phyloP scores from a whole-genome alignment of 176 grass and related monocot species.

The Chrysopogon serrulatus region DNA sequence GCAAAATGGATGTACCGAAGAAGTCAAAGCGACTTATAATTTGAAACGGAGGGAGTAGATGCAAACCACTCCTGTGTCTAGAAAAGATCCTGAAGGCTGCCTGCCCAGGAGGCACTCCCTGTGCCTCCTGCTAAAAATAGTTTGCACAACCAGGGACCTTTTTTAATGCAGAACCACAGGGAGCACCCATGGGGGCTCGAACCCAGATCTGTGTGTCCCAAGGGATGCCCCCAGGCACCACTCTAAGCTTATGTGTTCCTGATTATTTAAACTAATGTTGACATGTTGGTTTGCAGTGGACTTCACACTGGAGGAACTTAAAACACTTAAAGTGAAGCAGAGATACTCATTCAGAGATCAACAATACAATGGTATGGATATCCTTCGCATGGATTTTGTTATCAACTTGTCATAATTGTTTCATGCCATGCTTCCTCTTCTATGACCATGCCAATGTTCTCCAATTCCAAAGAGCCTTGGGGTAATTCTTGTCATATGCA shows the following conservation, averaged over 20 bases:
- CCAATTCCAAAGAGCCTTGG: background rate
- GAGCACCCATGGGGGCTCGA: background rate
- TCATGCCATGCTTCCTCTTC: background rate
- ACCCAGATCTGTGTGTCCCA: background rate
- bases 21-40: no score
- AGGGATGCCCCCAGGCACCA: background rate
- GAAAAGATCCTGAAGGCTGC: background rate
- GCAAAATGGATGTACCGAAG: no score
- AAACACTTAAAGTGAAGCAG: slow-evolving; percentile 72
- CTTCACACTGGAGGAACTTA: slow-evolving; percentile 74
- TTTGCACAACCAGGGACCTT: background rate
- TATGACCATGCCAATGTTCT: background rate
- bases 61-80: background rate
- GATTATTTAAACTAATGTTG: slow-evolving; percentile 17
- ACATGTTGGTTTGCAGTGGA: slow-evolving; percentile 50
- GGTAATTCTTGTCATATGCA: background rate
- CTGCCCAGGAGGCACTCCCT: background rate
- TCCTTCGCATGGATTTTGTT: background rate
- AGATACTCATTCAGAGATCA: slow-evolving; percentile 72
- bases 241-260: background rate
- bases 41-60: no score
- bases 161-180: background rate
- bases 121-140: background rate
- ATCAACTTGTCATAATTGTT: background rate
- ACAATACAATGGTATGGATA: slow-evolving; percentile 58